Base-by-base conservation (phyloP, 176 grass and related monocot species). In the Musa schizocarpa region DNA sequence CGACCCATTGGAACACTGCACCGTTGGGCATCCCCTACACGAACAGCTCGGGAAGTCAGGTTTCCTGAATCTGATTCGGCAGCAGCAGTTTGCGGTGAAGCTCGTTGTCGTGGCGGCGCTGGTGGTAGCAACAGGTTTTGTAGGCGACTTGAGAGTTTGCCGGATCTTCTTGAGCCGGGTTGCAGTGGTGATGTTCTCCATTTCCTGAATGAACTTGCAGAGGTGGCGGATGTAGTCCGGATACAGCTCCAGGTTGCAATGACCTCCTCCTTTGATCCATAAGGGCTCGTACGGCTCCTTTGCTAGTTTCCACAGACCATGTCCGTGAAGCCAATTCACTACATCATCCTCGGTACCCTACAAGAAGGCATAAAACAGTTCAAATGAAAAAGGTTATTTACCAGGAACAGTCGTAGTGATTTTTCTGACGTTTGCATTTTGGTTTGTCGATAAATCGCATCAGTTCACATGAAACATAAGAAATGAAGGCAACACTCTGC, bases 171-270 rank as follows among this genome's bases (percentile, higher is more conserved):
- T 61, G 13, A 61, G 57, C 16, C 3, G 57, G 57, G 16, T 61
- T 61, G 67, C 29, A 8, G 67, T 69, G 67, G 67, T 69, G 14
- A 69, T 69, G 67, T 19, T 50, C 29, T 69, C 67, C 67, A 69
- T 50, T 69, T 69, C 67, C 14, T 9, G 13, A 9, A 75, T 61
- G 11, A 75, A 75, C 16, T 75, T 61, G 50, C 52, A 13, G 3
- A 75, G 73, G 26, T 75, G 73, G 11, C 26, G 21, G 14, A 75
- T 75, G 73, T 75, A 75, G 4, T 75, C 73, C 2, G 73, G 73
- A 54, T 75, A 75, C 73, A 75, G 27, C 16, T 75, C 73, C 54
- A 75, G 55, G 11, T 75, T 75, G 52, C 73, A 75, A 17, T 75
- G 73, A 17, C 52, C 22, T 1, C 73, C 73, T 61, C 73, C 73